Base-by-base conservation (phyloP, 192 early-diverging fungal genomes). In the Mortierella claussenii region DNA sequence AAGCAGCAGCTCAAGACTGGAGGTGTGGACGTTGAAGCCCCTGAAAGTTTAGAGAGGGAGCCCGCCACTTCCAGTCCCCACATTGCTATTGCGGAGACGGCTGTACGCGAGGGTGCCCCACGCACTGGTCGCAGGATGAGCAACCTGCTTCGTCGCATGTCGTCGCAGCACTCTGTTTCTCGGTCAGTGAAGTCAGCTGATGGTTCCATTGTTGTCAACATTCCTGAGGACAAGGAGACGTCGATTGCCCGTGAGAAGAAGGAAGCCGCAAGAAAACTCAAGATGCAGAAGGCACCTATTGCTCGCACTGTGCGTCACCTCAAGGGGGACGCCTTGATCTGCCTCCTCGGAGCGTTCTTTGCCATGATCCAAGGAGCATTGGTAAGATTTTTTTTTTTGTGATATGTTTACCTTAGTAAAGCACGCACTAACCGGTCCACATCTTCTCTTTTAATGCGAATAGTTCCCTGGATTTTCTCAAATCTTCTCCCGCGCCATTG, bases 381-480 rank as follows among this genome's bases (percentile, higher is more conserved):
- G 47, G 47, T 49, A 49, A 23, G 47, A n/a, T 45, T 45, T 13
- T 45, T 4, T n/a, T 45, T 45, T n/a, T n/a, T n/a, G n/a, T n/a
- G n/a, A n/a, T n/a, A n/a, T n/a, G n/a, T n/a, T n/a, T n/a, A n/a
- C n/a, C n/a, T n/a, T n/a, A n/a, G n/a, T n/a, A n/a, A n/a, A n/a
- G n/a, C n/a, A n/a, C n/a, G n/a, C n/a, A n/a, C n/a, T n/a, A n/a
- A n/a, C n/a, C n/a, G n/a, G n/a, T n/a, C n/a, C n/a, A n/a, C n/a
- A n/a, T n/a, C n/a, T n/a, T n/a, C n/a, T n/a, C n/a, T n/a, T n/a
- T n/a, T n/a, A n/a, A n/a, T n/a, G n/a, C n/a, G n/a, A n/a, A n/a
- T 49, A 49, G 28, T 82, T 89, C 57, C 93, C 93, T n/a, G 68
- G 86, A 28, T 94, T 92, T 68, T 86, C 91, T 44, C 73, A 92